Base-by-base conservation (phyloP, 148 eudicot genomes). In the Nepenthes mirabilis region DNA sequence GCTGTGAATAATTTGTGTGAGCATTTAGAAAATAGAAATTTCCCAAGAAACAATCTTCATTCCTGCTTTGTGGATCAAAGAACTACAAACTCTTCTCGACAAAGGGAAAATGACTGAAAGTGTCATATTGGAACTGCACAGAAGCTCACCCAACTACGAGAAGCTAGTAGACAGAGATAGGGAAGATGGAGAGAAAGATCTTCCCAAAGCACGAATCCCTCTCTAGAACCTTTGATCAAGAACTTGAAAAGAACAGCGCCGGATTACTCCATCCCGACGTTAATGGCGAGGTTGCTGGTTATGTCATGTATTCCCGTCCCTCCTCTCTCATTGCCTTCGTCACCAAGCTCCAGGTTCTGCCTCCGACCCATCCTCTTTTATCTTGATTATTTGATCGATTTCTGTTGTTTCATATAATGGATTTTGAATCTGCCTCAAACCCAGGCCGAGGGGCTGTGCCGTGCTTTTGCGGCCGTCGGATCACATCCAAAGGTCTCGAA, bases 191-290 rank as follows among this genome's bases (percentile, higher is more conserved):
- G 82, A 91, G 82, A 56, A 88, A 73, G 74, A 72, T 65, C 2
- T 91, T 91, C 81, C 98, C 96, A 0, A 88, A 91, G 65, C 96
- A 91, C 64, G 96, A 91, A 72, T 91, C 98, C 0, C 88, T 91
- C 6, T 83, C 94, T 14, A 53, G 55, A 56, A 75, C 78, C 2
- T 85, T 88, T 47, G 79, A 83, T 35, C 74, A 80, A 4, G 98
- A 88, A 50, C 74, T 87, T 33, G 34, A 65, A 10, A 91, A 83
- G 71, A 83, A 70, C 71, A 91, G 83, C 75, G 33, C 58, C 48
- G 94, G 98, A 1, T 75, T 91, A 66, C 62, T 88, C 23, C 88
- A 81, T 75, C 47, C 70, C 11, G 55, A 60, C 34, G 59, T 68
- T 56, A 66, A 70, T 58, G 94, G 81, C 2, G 88, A 85, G 36